Evolutionary conservation across 352 stramenopile genomes (phyloP).

Genomic region (Globisporangium megalacanthum): DNA sequence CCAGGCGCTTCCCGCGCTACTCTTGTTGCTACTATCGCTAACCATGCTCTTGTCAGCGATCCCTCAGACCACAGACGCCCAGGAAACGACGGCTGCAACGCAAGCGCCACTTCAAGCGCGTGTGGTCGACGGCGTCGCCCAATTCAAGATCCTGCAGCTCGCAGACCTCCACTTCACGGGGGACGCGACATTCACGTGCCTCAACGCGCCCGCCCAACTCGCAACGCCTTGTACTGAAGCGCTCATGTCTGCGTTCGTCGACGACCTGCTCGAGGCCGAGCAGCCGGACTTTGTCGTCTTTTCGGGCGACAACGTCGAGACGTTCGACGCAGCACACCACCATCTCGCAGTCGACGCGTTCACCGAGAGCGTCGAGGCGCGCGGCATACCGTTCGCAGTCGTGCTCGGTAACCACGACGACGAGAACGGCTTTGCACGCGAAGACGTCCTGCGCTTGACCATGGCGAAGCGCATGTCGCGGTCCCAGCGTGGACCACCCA

Average conservation of each 20-base stretch:
- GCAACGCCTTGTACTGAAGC: constrained; percentile 24
- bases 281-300: constrained; percentile 66
- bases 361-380: constrained; percentile 26
- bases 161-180: constrained; percentile 61
- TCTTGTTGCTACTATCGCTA: no score
- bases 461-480: constrained; percentile 34
- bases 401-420: constrained; percentile 70
- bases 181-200: constrained; percentile 6
- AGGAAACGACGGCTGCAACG: no score
- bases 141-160: constrained; percentile 65
- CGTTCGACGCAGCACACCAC: constrained; percentile 17
- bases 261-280: constrained; percentile 50
- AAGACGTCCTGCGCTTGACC: no score
- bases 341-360: constrained; percentile 30
- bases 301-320: constrained; percentile 56
- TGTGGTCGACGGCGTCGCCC: no score
- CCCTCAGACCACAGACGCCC: no score
- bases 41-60: no score
- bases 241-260: constrained; percentile 41
- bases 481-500: constrained; percentile 32
- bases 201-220: neutral
- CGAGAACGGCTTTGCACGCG: constrained; percentile 8
- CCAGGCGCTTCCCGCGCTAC: no score
- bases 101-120: no score
- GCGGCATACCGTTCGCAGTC: constrained; percentile 45